Conservation (phyloP, 768 basidiomycete genomes). For the Pleurotus pulmonarius region DNA sequence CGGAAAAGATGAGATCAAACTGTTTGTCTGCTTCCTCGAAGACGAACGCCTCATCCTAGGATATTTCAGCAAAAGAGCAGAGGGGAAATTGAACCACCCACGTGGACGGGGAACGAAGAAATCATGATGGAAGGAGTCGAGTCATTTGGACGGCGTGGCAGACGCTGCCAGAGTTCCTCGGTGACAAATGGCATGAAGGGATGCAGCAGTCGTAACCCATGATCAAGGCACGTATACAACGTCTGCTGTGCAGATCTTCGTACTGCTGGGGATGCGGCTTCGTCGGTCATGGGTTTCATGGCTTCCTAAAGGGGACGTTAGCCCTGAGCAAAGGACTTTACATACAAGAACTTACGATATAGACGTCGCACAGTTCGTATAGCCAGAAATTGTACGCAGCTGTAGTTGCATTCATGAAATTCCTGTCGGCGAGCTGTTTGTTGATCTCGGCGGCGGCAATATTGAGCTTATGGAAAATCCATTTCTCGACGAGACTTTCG, state of each 20-base stretch:
- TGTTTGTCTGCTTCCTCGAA: constrained; percentile 74
- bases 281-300: constrained; percentile 97
- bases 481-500: constrained; percentile 89
- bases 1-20: constrained; percentile 83
- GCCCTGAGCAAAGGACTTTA: not conserved
- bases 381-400: constrained; percentile 93
- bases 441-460: constrained; percentile 76
- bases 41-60: constrained; percentile 57
- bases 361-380: constrained; percentile 98
- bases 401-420: constrained; percentile 91
- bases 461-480: constrained; percentile 95
- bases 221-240: constrained; percentile 89
- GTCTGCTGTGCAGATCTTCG: constrained; percentile 91
- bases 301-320: constrained; percentile 64
- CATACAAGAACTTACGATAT: constrained; percentile 62
- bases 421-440: constrained; percentile 67
- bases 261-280: constrained; percentile 54
- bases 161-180: constrained; percentile 96
- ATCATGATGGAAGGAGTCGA: constrained; percentile 87
- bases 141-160: constrained; percentile 84
- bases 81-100: constrained; percentile 34
- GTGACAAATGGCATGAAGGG: constrained; percentile 99
- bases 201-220: constrained; percentile 86
- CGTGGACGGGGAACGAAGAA: constrained; percentile 74
- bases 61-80: not conserved